These are phyloP conservation scores for Apiotrichum brassicae DNA, from an alignment of 1,284 basidiomycete species.

Conservation along the genomic window DNA sequence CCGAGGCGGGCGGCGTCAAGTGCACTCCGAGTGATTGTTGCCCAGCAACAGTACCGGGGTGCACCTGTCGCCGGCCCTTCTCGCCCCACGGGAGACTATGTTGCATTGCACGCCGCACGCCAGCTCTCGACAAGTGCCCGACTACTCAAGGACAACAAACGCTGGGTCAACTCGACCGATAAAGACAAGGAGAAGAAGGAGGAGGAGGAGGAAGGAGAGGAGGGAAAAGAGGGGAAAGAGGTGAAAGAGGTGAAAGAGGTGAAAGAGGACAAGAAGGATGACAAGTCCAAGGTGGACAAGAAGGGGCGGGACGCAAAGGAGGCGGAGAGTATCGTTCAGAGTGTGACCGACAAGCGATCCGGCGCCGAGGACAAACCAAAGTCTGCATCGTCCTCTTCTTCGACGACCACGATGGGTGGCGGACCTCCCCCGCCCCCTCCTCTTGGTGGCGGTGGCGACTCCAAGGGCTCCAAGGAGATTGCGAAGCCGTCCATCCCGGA, in stretches of 20 bases:
- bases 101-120: neutral
- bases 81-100: neutral
- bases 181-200: slow-evolving; percentile 18
- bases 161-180: slow-evolving; percentile 38
- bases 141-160: slow-evolving; percentile 35
- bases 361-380: neutral
- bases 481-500: slow-evolving; percentile 77
- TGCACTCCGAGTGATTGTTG: neutral
- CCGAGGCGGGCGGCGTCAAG: slow-evolving; percentile 7
- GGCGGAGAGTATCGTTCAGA: neutral
- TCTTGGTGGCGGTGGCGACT: slow-evolving; percentile 1
- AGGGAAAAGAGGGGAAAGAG: slow-evolving; percentile 15
- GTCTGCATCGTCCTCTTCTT: too few species aligned
- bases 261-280: slow-evolving; percentile 2
- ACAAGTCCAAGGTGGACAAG: slow-evolving; percentile 1
- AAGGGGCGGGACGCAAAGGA: slow-evolving; percentile 1
- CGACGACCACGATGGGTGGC: too few species aligned
- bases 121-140: slow-evolving; percentile 23
- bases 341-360: neutral
- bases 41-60: neutral
- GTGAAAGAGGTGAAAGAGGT: neutral
- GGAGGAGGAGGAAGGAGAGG: slow-evolving; percentile 9
- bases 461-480: slow-evolving; percentile 32
- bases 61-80: slow-evolving; percentile 20
- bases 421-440: slow-evolving; percentile 1